Evolutionary conservation across 2,329 filamentous ascomycete species (phyloP), one percentile per base, ranked within the genome.

Genomic region (Botrytis pseudocinerea): DNA sequence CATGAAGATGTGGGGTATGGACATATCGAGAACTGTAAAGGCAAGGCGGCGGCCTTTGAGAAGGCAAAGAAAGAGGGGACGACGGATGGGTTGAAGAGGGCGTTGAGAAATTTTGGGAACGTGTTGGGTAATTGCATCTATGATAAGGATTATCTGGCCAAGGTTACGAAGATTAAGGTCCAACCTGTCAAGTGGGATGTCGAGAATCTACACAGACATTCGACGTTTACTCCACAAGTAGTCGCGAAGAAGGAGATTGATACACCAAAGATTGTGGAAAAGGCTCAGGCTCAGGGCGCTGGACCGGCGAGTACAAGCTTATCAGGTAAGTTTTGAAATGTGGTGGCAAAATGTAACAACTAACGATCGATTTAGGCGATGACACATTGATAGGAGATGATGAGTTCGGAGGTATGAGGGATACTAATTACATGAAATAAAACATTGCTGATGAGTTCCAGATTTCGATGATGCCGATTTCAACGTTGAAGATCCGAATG

Each of bases 41-140:
- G 93, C 72, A 99, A 99, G 84, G 95, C 95, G 4, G 92, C 93
- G 69, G 96, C 95, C 0, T 99, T 98, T 79, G 96, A 99, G 82
- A 99, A 99, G 83, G 95, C 96, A 1, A 99, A 98, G 85, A 99
- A 99, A 82, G 95, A 98, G 84, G 97, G 94, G 12, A 97, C 94
- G 4, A 98, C 97, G 16, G 96, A 99, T 83, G 96, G 91, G 1
- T 81, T 99, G 80, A 99, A 99, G 83, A 88, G 96, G 77, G 90
- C 96, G 1, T 81, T 99, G 79, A 88, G 95, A 74, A 98, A 91
- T 76, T 99, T 99, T 82, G 96, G 96, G 74, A 98, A 98, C 79
- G 92, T 98, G 25, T 86, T 99, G 71, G 96, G 96, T n/a, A 99
- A 98, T 81, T 99, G 96, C 85, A 91, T 99, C 74, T 98, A 99